These are phyloP conservation scores for Scedosporium boydii DNA, from an alignment of 2,329 filamentous ascomycete genomes.

Conservation along the genomic window DNA sequence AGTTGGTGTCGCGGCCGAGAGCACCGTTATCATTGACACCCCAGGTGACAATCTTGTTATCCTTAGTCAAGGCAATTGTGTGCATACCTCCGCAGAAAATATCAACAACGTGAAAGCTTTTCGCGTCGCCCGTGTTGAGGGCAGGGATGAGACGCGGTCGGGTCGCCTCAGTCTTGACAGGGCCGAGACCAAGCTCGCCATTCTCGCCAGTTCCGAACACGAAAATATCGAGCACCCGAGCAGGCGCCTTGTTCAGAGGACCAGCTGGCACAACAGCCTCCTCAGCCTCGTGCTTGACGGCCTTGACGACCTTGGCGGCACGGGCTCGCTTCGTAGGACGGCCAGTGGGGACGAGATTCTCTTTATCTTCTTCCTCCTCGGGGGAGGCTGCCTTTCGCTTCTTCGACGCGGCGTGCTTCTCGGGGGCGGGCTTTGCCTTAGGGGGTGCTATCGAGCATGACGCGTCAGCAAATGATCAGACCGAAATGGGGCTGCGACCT, in stretches of 20 bases:
- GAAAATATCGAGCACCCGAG: slow-evolving; percentile 58
- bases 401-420: slow-evolving; percentile 13
- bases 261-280: neutral
- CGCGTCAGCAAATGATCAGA: neutral
- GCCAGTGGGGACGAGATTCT: slow-evolving; percentile 8
- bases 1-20: slow-evolving; percentile 63
- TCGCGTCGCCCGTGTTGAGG: slow-evolving; percentile 54
- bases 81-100: slow-evolving; percentile 79
- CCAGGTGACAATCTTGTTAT: slow-evolving; percentile 79
- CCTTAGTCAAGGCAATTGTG: slow-evolving; percentile 62
- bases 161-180: slow-evolving; percentile 50
- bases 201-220: slow-evolving; percentile 72
- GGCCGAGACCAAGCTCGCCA: slow-evolving; percentile 76
- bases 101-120: slow-evolving; percentile 65
- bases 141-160: slow-evolving; percentile 65
- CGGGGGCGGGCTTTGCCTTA: neutral
- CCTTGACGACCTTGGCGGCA: slow-evolving; percentile 15
- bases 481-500: neutral
- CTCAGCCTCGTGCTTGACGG: slow-evolving; percentile 9
- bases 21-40: slow-evolving; percentile 81
- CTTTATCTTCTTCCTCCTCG: slow-evolving; percentile 8
- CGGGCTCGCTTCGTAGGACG: slow-evolving; percentile 29
- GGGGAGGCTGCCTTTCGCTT: slow-evolving; percentile 16
- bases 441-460: neutral
- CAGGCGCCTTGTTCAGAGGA: slow-evolving; percentile 47